Evolutionary conservation across 306 rosid species (phyloP), one percentile per base, ranked within the genome.

Genomic region (Fagus crenata): DNA sequence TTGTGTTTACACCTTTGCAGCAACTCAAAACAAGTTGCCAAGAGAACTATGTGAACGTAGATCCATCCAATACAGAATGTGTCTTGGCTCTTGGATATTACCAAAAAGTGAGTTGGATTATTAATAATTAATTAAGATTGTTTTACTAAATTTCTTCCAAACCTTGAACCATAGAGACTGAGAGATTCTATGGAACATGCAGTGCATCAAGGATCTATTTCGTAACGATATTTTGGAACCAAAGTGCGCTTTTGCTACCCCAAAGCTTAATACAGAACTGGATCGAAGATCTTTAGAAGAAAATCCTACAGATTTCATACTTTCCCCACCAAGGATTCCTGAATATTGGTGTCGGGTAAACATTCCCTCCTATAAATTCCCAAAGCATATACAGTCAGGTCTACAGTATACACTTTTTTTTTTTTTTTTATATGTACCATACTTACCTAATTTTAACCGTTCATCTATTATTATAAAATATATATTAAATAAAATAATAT

Each of bases 311-410:
- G 36, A 69, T 17, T 78, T 69, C 53, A 6, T 78, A n/a, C 65
- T 76, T 7, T 76, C 73, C 0, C 80, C 80, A 9, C 81, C 81
- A 17, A 58, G 42, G 69, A 1, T 77, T 8, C 36, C 55, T 5
- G 70, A 77, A 7, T 6, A 55, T 2, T 72, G 77, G 82, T 79
- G 82, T 40, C 73, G 73, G 82, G 82, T 79, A 72, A 72, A 28
- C n/a, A 37, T 65, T 39, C 71, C 46, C 46, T 15, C 4, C 1
- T 37, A 46, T 46, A 46, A 9, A 46, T 9, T 46, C 3, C 51
- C 51, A 9, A 3, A 46, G 8, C 51, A 46, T 14, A 46, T 9
- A 46, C 4, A 9, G 28, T 22, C 28, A 22, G 28, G 28, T 22
- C 28, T 22, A 22, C 28, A 22, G 28, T 22, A 22, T 22, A 22